A percentile compares a stretch with the other conserved stretches of the same genome.
These are phyloP conservation scores for Fraxinus pennsylvanica DNA, from an alignment of 257 asterid genomes.

Conservation along the genomic window DNA sequence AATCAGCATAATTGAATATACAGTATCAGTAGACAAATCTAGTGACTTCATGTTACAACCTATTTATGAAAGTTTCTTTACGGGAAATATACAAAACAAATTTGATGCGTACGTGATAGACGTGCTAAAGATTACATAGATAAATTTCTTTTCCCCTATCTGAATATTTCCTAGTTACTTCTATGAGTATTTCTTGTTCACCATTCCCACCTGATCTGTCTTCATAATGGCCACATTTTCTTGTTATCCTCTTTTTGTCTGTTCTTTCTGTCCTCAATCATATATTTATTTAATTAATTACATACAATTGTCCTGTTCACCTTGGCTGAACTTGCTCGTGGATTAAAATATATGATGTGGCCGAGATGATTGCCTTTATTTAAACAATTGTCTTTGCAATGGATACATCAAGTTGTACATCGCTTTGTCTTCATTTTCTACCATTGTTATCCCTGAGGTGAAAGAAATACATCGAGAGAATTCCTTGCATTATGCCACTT, in stretches of 20 bases:
- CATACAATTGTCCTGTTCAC: background rate
- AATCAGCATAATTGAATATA: too few relatives aligned
- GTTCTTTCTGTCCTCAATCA: slow-evolving; percentile 3
- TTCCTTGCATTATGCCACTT: background rate
- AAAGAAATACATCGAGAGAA: background rate
- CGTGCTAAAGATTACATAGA: too few relatives aligned
- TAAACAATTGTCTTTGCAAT: background rate
- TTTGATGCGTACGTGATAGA: background rate
- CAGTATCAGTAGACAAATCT: too few relatives aligned
- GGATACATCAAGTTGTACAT: too few relatives aligned
- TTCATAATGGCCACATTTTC: background rate
- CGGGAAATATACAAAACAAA: too few relatives aligned
- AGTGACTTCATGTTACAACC: background rate
- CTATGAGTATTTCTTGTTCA: background rate
- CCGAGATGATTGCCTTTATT: background rate
- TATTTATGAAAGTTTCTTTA: background rate
- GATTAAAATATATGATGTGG: background rate
- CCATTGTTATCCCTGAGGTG: background rate
- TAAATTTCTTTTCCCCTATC: background rate
- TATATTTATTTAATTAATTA: slow-evolving; percentile 5
- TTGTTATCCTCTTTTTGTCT: slow-evolving; percentile 21
- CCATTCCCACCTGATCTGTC: background rate
- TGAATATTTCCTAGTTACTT: background rate
- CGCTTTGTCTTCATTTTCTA: background rate
- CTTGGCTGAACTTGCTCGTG: background rate